Conservation (phyloP, 441 rosid species). For the Gossypium trilobum region DNA sequence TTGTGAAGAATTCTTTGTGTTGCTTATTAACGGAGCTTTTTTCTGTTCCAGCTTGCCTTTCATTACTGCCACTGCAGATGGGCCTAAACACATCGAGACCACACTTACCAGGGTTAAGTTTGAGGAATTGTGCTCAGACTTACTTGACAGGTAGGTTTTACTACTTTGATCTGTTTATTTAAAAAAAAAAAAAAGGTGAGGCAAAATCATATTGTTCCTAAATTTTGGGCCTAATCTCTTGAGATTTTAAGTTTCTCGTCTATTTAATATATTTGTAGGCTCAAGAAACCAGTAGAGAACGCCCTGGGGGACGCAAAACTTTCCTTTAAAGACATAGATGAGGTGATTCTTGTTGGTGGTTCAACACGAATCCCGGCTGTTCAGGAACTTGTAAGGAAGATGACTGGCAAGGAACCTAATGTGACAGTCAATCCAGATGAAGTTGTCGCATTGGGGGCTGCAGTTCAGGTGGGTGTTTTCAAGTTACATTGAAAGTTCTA, state of each 20-base stretch:
- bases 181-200: neutral
- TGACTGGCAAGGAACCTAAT: constrained; percentile 86
- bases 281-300: constrained; percentile 74
- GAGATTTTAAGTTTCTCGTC: neutral
- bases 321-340: constrained; percentile 67
- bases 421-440: constrained; percentile 92
- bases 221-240: neutral
- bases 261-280: constrained; percentile 31
- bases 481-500: neutral
- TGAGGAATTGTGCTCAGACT: constrained; percentile 78
- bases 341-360: constrained; percentile 92
- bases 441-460: constrained; percentile 93
- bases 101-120: constrained; percentile 81
- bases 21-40: constrained; percentile 16
- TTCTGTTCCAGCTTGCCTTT: constrained; percentile 62
- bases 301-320: constrained; percentile 78
- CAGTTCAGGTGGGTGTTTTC: constrained; percentile 62
- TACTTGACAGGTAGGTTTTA: constrained; percentile 59
- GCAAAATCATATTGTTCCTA: neutral
- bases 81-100: constrained; percentile 91
- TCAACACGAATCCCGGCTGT: constrained; percentile 92
- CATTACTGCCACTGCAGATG: constrained; percentile 91
- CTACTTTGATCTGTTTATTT: neutral
- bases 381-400: constrained; percentile 70
- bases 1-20: neutral